A percentile compares a stretch with the other conserved stretches of the same genome.
Conservation (phyloP, 352 stramenopile species). For the Globisporangium apiculatum region DNA sequence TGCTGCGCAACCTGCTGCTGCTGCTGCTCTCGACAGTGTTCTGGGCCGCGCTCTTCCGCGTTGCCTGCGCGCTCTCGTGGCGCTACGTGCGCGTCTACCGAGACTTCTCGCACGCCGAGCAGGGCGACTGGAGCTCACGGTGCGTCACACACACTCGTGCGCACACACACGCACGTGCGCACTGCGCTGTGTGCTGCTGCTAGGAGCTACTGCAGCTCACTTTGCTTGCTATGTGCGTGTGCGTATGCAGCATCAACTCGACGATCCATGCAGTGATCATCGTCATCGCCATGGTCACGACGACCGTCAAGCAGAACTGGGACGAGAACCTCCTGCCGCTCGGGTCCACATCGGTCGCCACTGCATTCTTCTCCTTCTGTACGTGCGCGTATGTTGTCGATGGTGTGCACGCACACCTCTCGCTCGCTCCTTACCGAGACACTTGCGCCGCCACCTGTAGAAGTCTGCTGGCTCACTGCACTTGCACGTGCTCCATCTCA, state of each 20-base stretch:
- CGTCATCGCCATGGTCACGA: conserved; percentile 55
- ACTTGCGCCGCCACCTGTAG: too few species aligned
- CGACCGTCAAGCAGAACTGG: conserved; percentile 52
- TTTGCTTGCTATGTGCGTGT: neutral
- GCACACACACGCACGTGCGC: too few species aligned
- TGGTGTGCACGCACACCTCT: neutral
- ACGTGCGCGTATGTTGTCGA: conserved; percentile 13
- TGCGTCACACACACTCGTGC: conserved; percentile 21
- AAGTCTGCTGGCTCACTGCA: too few species aligned
- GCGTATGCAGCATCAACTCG: conserved; percentile 55
- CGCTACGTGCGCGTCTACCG: conserved; percentile 55
- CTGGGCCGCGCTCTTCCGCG: conserved; percentile 54
- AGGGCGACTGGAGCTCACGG: conserved; percentile 79
- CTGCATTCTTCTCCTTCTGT: conserved; percentile 77
- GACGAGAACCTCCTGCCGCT: conserved; percentile 51
- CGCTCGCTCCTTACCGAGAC: neutral
- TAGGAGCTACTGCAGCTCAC: neutral
- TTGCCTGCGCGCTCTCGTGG: conserved; percentile 40
- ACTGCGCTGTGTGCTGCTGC: neutral
- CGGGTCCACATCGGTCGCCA: conserved; percentile 37
- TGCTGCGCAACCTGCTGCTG: conserved; percentile 29
- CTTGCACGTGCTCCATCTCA: too few species aligned
- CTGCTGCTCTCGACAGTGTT: conserved; percentile 41
- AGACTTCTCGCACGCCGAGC: conserved; percentile 58
- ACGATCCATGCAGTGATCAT: conserved; percentile 71